Base-by-base conservation (phyloP, 192 early-diverging fungal genomes). In the Coemansia sp. region DNA sequence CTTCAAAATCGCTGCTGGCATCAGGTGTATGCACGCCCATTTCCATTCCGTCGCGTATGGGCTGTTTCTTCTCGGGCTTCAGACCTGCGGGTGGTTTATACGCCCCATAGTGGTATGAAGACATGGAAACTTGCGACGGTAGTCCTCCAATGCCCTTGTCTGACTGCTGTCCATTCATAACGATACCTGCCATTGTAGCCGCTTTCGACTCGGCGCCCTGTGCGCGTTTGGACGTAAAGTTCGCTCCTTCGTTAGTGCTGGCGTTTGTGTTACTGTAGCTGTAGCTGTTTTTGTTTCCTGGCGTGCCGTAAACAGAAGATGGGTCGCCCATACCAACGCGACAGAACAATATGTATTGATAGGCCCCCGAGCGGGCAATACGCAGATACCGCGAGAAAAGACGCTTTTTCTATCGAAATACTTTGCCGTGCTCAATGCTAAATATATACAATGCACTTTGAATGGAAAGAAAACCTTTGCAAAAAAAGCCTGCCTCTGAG, bases 141-240 rank as follows among this genome's bases (percentile, higher is more conserved):
- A 71, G 62, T 51, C 71, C 65, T 62, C 68, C 74, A 41, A 68
- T 40, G 48, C 45, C 58, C 42, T 81, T 71, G 47, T 72, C 78
- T 5, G 66, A 37, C 40, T 69, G 78, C 41, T 75, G 68, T 22
- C 69, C 61, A 32, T 46, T 74, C 73, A 80, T 72, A 12, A 68
- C 66, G 57, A 80, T 67, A 8, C 78, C 78, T 68, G 69, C 78
- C 78, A 80, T 80, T 40, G 52, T 39, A 21, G 41, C 13, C 51
- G 5, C 42, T 26, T 32, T 65, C 18, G 37, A 16, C 63, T 54
- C 9, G 15, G 49, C n/a, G 48, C 19, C 19, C 48, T 65, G 48
- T 65, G 49, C 19, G 32, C 32, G 32, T 32, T 32, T 32, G 32
- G 32, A 32, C 32, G 32, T 32, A 32, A 32, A 32, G 32, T 32